Percentiles rank a stretch among this genome's conserved stretches.
Conservation (phyloP, 192 early-diverging fungal genomes). For the Lobulomyces angularis region DNA sequence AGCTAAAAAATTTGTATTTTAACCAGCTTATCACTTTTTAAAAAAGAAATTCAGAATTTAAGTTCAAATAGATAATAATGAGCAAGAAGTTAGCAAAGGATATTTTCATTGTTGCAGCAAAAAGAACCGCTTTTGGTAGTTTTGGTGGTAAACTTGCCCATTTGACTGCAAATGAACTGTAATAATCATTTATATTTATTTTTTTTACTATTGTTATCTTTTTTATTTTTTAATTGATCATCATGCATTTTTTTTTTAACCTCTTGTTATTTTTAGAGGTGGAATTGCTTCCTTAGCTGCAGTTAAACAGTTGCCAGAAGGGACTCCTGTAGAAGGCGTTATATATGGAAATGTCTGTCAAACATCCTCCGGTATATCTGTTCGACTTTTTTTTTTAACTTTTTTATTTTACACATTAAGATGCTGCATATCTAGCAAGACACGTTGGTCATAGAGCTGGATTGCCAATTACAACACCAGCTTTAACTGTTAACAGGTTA, state of each 20-base stretch:
- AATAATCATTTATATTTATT: neutral
- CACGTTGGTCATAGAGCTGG: slow-evolving; percentile 85
- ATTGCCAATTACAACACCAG: slow-evolving; percentile 72
- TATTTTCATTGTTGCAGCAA: too few species aligned
- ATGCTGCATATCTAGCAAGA: slow-evolving; percentile 83
- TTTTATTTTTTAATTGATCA: neutral
- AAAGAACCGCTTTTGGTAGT: slow-evolving; percentile 85
- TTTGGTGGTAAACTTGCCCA: slow-evolving; percentile 91
- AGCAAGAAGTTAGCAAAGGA: too few species aligned
- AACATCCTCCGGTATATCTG: slow-evolving; percentile 40
- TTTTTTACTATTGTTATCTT: neutral
- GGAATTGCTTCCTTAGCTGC: slow-evolving; percentile 87
- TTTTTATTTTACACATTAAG: slow-evolving; percentile 9
- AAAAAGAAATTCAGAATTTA: too few species aligned
- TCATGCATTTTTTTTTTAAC: neutral
- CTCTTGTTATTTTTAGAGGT: too few species aligned
- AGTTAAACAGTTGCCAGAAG: slow-evolving; percentile 57
- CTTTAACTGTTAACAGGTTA: slow-evolving; percentile 86
- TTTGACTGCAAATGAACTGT: slow-evolving; percentile 51
- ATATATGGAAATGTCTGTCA: slow-evolving; percentile 94
- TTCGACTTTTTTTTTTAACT: slow-evolving; percentile 9
- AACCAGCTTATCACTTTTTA: too few species aligned
- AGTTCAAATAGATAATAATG: too few species aligned
- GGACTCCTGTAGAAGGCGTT: slow-evolving; percentile 67
- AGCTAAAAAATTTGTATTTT: too few species aligned